A percentile compares a stretch with the other conserved stretches of the same genome.
Evolutionary conservation across 1,284 basidiomycete genomes (phyloP).

Genomic region (Ceratobasidium theobromae): DNA sequence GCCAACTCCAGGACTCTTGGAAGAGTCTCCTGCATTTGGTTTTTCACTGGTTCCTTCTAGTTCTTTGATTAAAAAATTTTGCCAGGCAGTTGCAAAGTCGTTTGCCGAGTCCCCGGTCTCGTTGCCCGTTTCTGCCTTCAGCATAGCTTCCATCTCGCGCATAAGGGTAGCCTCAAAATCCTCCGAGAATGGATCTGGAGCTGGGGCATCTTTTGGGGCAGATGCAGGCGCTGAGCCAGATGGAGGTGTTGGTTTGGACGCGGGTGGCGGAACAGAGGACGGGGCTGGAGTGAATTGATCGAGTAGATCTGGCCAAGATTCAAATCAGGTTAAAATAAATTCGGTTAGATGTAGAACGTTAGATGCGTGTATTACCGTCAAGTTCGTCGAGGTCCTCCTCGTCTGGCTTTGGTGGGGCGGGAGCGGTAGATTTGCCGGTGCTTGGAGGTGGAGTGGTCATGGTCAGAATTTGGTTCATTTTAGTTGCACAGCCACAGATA

Average conservation of each 20-base stretch:
- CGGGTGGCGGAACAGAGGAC: constrained; percentile 41
- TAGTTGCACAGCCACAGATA: background rate
- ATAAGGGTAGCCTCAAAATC: constrained; percentile 74
- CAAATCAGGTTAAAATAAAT: constrained; percentile 24
- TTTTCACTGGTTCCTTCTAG: constrained; percentile 58
- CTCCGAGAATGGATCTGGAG: constrained; percentile 50
- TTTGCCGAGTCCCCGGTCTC: constrained; percentile 42
- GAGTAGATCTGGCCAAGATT: constrained; percentile 53
- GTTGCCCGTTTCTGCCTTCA: constrained; percentile 46
- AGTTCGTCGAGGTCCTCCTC: constrained; percentile 76
- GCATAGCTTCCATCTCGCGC: constrained; percentile 81
- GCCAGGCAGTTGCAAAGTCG: constrained; percentile 67
- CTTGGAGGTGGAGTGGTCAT: constrained; percentile 12
- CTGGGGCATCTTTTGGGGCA: constrained; percentile 39
- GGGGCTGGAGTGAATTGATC: constrained; percentile 46
- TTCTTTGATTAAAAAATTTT: constrained; percentile 71
- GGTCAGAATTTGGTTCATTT: constrained; percentile 1
- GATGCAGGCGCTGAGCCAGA: constrained; percentile 38
- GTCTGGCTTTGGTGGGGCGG: constrained; percentile 38
- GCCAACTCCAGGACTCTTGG: constrained; percentile 32
- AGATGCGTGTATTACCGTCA: constrained; percentile 54
- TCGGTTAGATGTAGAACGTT: background rate
- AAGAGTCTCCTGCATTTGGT: no score
- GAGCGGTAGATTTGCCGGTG: constrained; percentile 20
- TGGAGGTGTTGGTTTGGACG: constrained; percentile 35